A percentile compares a stretch with the other conserved stretches of the same genome.
phyloP scores from a whole-genome alignment of 345 rosid genomes.

The Gossypium australe region DNA sequence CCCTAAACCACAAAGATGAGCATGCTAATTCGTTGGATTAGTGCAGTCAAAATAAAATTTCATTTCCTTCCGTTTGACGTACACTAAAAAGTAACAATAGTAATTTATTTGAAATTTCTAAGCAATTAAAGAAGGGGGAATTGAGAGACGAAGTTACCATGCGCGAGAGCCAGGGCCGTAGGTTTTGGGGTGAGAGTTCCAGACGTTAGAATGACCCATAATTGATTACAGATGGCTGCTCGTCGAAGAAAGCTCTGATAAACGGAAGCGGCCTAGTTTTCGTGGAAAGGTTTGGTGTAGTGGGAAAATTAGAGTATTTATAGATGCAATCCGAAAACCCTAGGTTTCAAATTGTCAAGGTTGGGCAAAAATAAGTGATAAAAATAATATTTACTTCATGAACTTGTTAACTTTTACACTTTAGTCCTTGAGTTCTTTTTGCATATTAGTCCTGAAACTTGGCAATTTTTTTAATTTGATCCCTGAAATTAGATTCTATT shows the following conservation, averaged over 20 bases:
- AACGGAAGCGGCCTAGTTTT: neutral
- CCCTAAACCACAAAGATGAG: neutral
- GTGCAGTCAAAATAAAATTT: neutral
- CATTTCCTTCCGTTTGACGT: neutral
- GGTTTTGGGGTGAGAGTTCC: conserved; percentile 52
- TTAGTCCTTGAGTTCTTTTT: no score
- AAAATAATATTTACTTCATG: no score
- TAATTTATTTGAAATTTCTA: no score
- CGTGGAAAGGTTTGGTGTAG: neutral
- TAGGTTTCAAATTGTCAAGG: neutral
- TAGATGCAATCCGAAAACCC: neutral
- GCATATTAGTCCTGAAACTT: no score
- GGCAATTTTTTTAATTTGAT: no score
- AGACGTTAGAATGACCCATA: conserved; percentile 52
- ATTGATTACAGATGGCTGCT: neutral
- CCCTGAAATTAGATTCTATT: no score
- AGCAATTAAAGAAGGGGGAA: neutral
- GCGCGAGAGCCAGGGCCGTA: conserved; percentile 52
- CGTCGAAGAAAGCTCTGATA: neutral
- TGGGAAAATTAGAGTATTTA: neutral
- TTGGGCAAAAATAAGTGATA: neutral
- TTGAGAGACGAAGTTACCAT: conserved; percentile 22
- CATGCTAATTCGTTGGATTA: neutral
- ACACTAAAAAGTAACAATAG: neutral
- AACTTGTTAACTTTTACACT: no score